Conservation (phyloP, 805 yeast genomes). For the Candida quercuum region DNA sequence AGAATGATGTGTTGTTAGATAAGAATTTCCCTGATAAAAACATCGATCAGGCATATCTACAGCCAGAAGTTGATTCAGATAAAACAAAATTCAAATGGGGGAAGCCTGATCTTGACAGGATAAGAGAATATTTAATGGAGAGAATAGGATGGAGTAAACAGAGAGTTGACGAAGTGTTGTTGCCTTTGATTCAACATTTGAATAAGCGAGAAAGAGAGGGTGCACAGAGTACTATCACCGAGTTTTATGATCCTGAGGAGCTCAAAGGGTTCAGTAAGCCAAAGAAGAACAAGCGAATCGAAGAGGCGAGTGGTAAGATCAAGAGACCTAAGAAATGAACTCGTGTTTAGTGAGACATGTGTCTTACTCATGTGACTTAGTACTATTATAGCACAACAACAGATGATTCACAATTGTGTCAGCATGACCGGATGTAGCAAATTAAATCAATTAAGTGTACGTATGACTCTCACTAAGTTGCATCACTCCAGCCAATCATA, state of each 20-base stretch:
- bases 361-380: no score
- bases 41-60: slow-evolving; percentile 67
- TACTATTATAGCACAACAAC: no score
- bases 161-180: slow-evolving; percentile 72
- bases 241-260: slow-evolving; percentile 61
- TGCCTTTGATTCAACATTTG: slow-evolving; percentile 80
- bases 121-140: slow-evolving; percentile 62
- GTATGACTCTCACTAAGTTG: no score
- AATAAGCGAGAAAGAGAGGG: slow-evolving; percentile 55
- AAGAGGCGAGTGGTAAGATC: slow-evolving; percentile 35
- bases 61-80: slow-evolving; percentile 84
- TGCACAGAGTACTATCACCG: slow-evolving; percentile 55
- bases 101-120: slow-evolving; percentile 71
- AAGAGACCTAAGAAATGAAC: slow-evolving; percentile 2
- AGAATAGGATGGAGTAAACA: slow-evolving; percentile 78
- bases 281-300: slow-evolving; percentile 55
- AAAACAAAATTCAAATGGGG: slow-evolving; percentile 85
- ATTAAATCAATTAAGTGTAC: no score
- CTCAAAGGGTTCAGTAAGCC: slow-evolving; percentile 31
- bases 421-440: no score
- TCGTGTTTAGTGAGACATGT: background rate
- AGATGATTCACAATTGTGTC: no score
- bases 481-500: background rate
- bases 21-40: slow-evolving; percentile 63
- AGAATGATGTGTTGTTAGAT: slow-evolving; percentile 53